Percentiles rank a stretch among this genome's conserved stretches.
phyloP scores from a whole-genome alignment of 495 filamentous ascomycete species.

The Apodospora peruviana region DNA sequence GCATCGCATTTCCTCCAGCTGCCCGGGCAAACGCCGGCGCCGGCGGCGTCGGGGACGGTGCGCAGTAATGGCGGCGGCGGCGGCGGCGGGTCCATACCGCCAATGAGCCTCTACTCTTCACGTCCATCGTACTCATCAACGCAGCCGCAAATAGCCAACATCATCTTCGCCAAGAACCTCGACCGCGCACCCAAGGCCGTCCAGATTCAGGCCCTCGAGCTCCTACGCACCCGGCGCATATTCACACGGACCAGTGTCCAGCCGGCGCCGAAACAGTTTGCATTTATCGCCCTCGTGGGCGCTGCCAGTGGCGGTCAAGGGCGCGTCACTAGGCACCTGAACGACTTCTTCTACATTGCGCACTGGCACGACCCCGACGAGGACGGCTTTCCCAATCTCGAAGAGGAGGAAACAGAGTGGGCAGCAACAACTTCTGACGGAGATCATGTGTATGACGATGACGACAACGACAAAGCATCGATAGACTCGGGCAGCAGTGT shows the following conservation, averaged over 20 bases:
- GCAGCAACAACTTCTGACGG: background rate
- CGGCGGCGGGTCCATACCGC: background rate
- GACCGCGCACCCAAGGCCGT: slow-evolving; percentile 61
- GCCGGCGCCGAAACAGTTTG: slow-evolving; percentile 70
- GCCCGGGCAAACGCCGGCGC: slow-evolving; percentile 2
- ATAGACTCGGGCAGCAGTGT: slow-evolving; percentile 28
- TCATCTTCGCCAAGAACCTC: slow-evolving; percentile 77
- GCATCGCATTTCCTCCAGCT: slow-evolving; percentile 17
- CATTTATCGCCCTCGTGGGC: slow-evolving; percentile 68
- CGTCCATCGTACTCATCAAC: background rate
- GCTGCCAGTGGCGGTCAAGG: slow-evolving; percentile 37
- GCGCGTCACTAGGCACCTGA: slow-evolving; percentile 52
- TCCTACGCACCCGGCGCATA: slow-evolving; percentile 70
- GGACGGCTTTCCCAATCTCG: slow-evolving; percentile 49
- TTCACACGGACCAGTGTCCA: slow-evolving; percentile 66
- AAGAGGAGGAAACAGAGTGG: slow-evolving; percentile 9
- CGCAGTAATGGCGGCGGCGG: background rate
- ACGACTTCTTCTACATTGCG: slow-evolving; percentile 82
- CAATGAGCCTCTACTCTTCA: background rate
- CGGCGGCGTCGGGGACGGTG: background rate
- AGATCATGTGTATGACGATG: background rate
- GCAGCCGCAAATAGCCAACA: slow-evolving; percentile 59
- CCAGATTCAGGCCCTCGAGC: slow-evolving; percentile 86
- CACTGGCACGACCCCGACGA: slow-evolving; percentile 75
- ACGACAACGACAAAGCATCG: slow-evolving; percentile 25